These are phyloP conservation scores for Dictyostelium capitatum DNA, from an alignment of 78 protist species.

Conservation along the genomic window DNA sequence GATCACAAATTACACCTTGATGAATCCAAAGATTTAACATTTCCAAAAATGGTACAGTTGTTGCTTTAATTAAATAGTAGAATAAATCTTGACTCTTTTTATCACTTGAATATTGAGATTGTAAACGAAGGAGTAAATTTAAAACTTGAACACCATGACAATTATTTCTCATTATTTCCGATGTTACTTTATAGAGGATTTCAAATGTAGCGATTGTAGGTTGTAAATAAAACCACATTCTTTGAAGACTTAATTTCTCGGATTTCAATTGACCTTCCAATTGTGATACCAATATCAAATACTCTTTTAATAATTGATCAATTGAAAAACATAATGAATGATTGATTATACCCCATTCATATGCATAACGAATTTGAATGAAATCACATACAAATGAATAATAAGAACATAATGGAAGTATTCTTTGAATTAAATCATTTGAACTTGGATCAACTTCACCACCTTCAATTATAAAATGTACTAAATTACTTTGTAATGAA, in stretches of 20 bases:
- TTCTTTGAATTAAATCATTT: constrained; percentile 45
- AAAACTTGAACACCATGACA: constrained; percentile 54
- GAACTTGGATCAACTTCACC: constrained; percentile 10
- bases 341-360: constrained; percentile 71
- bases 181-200: constrained; percentile 20
- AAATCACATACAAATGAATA: constrained; percentile 49
- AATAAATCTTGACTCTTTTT: constrained; percentile 28
- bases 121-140: constrained; percentile 28
- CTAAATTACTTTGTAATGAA: background rate
- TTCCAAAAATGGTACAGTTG: constrained; percentile 87
- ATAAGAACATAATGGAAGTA: constrained; percentile 44
- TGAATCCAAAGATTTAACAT: constrained; percentile 87
- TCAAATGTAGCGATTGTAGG: constrained; percentile 53
- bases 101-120: constrained; percentile 33
- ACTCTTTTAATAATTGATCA: constrained; percentile 61
- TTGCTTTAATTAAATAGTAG: constrained; percentile 42
- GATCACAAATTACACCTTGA: constrained; percentile 83
- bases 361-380: constrained; percentile 8
- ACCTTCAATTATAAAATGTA: background rate
- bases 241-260: constrained; percentile 69
- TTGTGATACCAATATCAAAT: constrained; percentile 63
- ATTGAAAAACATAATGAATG: constrained; percentile 87
- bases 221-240: constrained; percentile 85
- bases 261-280: constrained; percentile 68
- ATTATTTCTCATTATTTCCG: background rate